Evolutionary conservation across 257 asterid species (phyloP).

Genomic region (Fraxinus excelsior): DNA sequence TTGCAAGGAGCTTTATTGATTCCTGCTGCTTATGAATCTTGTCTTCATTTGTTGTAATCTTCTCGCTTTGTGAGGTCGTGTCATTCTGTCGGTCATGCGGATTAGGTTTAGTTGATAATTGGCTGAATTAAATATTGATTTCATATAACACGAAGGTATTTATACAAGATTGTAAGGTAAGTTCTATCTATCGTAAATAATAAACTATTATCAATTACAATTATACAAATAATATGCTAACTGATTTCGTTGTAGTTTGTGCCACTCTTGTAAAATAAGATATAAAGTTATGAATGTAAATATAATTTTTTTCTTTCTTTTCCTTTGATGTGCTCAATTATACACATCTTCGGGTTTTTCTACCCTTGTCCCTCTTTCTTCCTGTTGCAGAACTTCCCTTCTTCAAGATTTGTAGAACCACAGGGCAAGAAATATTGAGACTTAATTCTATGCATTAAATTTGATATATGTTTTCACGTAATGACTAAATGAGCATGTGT

Average conservation of each 20-base stretch:
- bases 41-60: too few relatives aligned
- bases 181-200: too few relatives aligned
- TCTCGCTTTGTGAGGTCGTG: background rate
- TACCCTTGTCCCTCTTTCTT: background rate
- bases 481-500: background rate
- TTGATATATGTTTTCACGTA: background rate
- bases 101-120: too few relatives aligned
- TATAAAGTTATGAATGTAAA: too few relatives aligned
- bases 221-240: too few relatives aligned
- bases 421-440: background rate
- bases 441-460: slow-evolving; percentile 8
- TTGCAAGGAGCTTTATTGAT: background rate
- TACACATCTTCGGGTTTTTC: background rate
- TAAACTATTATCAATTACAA: too few relatives aligned
- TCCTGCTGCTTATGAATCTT: slow-evolving; percentile 1
- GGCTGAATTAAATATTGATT: too few relatives aligned
- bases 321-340: background rate
- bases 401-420: background rate
- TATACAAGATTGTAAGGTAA: too few relatives aligned
- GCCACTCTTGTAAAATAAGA: background rate
- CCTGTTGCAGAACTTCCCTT: background rate
- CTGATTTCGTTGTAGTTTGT: background rate
- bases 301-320: background rate
- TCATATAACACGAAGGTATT: too few relatives aligned
- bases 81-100: too few relatives aligned